phyloP scores from a whole-genome alignment of 2,329 filamentous ascomycete species.

The Pyricularia pennisetigena region DNA sequence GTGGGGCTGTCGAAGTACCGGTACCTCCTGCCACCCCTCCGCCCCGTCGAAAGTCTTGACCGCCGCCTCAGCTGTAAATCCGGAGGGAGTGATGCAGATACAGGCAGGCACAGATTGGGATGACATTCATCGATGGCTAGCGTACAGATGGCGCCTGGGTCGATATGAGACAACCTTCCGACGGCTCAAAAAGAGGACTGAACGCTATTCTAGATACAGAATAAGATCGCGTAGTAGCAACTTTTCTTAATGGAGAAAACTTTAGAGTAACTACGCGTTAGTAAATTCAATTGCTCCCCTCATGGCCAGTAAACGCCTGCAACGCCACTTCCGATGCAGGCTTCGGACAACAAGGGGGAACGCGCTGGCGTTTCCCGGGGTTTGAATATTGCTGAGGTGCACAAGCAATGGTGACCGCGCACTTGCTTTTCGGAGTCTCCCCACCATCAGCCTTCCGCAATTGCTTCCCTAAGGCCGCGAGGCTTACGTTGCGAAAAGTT shows the following conservation, averaged over 20 bases:
- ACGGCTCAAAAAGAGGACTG: not conserved
- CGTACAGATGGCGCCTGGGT: not conserved
- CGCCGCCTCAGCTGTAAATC: not conserved
- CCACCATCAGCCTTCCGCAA: not conserved
- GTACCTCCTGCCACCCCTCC: conserved; percentile 5
- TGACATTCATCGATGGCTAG: not conserved
- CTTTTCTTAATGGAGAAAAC: not conserved
- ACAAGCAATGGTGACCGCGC: not conserved
- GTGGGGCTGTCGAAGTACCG: conserved; percentile 6
- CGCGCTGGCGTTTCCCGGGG: not conserved
- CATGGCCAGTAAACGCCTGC: not conserved
- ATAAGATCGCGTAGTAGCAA: not conserved
- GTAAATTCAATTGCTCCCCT: not conserved
- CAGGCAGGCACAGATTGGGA: not conserved
- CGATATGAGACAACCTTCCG: not conserved
- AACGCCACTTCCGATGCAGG: not conserved
- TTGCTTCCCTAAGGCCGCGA: not conserved
- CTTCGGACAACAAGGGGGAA: not conserved
- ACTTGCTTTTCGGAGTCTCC: not conserved
- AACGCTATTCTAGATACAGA: not conserved
- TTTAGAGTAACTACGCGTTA: not conserved
- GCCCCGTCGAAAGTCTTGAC: not conserved
- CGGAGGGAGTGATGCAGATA: no score
- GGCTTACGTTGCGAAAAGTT: not conserved
- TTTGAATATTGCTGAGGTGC: not conserved